Evolutionary conservation across 768 basidiomycete species (phyloP).

Genomic region (Termitomyces eurrhizus): DNA sequence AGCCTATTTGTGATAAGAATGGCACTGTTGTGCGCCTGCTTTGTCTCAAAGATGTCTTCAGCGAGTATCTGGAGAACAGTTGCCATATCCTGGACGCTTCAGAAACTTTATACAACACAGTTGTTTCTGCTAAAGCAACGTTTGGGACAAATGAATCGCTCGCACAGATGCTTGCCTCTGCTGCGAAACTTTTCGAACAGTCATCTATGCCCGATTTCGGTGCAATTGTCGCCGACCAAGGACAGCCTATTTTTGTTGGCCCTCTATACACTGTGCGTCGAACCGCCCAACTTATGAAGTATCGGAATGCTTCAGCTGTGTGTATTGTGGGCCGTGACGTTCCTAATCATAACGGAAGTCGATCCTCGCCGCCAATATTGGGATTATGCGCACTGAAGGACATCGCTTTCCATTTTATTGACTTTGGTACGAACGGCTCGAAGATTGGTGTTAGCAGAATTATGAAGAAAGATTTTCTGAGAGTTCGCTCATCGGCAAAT

Average conservation of each 20-base stretch:
- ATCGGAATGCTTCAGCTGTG: not conserved
- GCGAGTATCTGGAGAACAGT: not conserved
- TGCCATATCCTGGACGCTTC: not conserved
- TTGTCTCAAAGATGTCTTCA: constrained; percentile 4
- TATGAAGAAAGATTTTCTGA: constrained; percentile 1
- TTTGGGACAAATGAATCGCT: not conserved
- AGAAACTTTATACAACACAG: not conserved
- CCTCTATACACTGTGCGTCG: not conserved
- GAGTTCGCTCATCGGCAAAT: not conserved
- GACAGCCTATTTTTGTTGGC: not conserved
- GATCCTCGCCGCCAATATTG: not conserved
- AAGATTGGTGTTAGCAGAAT: constrained; percentile 1
- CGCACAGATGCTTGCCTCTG: constrained; percentile 4
- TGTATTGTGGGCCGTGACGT: constrained; percentile 2
- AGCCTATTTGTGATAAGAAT: constrained; percentile 3
- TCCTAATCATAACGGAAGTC: not conserved
- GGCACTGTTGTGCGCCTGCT: not conserved
- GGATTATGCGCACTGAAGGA: constrained; percentile 4
- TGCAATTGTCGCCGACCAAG: not conserved
- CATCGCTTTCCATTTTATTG: not conserved
- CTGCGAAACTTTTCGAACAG: not conserved
- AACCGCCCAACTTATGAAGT: constrained; percentile 6
- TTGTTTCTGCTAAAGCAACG: not conserved
- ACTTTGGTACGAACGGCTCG: not conserved
- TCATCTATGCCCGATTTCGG: constrained; percentile 4